These are phyloP conservation scores for Barnettozyma sp. DNA, from an alignment of 805 yeast species.

Conservation along the genomic window DNA sequence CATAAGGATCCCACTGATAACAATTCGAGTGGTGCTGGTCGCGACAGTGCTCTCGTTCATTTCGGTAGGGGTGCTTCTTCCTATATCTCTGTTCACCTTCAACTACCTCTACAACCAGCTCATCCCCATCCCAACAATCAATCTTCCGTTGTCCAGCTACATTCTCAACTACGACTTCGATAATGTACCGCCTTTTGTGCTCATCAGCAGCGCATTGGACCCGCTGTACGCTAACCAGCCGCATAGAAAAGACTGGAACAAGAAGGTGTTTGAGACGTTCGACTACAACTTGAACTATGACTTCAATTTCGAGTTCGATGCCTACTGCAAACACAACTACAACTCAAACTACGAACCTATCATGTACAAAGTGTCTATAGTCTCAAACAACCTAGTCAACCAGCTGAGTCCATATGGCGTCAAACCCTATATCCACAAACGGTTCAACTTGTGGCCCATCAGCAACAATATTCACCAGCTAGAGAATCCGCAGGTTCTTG, in stretches of 20 bases:
- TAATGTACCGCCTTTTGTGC: conserved; percentile 17
- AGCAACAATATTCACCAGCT: conserved; percentile 21
- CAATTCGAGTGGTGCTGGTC: conserved; percentile 18
- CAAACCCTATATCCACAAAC: conserved; percentile 12
- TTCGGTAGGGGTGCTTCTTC: conserved; percentile 16
- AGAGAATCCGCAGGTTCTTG: conserved; percentile 15
- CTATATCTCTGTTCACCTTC: conserved; percentile 20
- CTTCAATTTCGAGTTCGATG: conserved; percentile 14
- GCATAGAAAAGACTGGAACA: neutral
- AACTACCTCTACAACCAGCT: conserved; percentile 22
- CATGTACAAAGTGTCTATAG: conserved; percentile 20
- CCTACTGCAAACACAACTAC: conserved; percentile 11
- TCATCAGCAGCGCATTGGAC: conserved; percentile 14
- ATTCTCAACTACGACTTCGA: conserved; percentile 20
- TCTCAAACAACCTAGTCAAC: conserved; percentile 13
- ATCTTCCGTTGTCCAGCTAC: conserved; percentile 16
- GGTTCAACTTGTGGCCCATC: conserved; percentile 21
- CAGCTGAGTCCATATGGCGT: conserved; percentile 15
- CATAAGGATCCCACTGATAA: conserved; percentile 20
- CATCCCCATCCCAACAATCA: conserved; percentile 20
- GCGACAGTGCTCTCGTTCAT: conserved; percentile 10
- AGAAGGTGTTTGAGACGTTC: conserved; percentile 7
- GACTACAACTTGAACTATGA: conserved; percentile 17
- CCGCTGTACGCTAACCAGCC: conserved; percentile 19
- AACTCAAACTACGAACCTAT: conserved; percentile 11